phyloP scores from a whole-genome alignment of 177 flowering plant genomes.

The Vitis hybrid region DNA sequence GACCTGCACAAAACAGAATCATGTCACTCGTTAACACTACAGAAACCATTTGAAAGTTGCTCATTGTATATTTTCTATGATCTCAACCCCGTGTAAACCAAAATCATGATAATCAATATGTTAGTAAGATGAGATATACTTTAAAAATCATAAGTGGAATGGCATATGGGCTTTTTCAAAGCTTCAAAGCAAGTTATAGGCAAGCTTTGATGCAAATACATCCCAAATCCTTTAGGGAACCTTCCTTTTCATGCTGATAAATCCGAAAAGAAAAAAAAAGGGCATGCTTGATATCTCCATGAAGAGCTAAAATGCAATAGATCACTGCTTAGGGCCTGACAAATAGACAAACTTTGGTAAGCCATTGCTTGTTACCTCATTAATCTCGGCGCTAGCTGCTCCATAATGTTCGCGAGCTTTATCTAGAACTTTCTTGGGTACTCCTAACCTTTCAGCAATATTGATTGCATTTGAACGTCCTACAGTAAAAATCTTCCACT shows the following conservation, averaged over 20 bases:
- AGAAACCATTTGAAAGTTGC: no score
- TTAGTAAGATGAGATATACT: background rate
- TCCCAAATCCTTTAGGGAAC: background rate
- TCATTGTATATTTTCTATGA: no score
- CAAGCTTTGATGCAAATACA: background rate
- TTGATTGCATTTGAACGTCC: conserved; percentile 96
- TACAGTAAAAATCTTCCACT: conserved; percentile 26
- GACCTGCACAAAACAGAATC: conserved; percentile 44
- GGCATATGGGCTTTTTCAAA: accelerated
- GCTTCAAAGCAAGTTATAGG: background rate
- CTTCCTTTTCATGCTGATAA: background rate
- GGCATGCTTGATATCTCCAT: background rate
- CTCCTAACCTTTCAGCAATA: conserved; percentile 82
- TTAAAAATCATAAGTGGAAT: background rate
- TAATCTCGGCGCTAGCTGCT: conserved; percentile 79
- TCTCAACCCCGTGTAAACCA: background rate
- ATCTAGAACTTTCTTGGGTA: conserved; percentile 54
- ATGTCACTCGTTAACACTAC: no score
- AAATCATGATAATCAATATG: background rate
- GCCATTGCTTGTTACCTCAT: conserved; percentile 52
- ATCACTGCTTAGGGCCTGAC: no score
- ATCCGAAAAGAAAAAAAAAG: background rate
- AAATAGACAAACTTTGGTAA: background rate
- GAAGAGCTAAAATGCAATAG: background rate
- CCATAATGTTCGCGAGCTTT: conserved; percentile 83